These are phyloP conservation scores for Colletotrichum simmondsii DNA, from an alignment of 2,329 filamentous ascomycete species.

Conservation along the genomic window DNA sequence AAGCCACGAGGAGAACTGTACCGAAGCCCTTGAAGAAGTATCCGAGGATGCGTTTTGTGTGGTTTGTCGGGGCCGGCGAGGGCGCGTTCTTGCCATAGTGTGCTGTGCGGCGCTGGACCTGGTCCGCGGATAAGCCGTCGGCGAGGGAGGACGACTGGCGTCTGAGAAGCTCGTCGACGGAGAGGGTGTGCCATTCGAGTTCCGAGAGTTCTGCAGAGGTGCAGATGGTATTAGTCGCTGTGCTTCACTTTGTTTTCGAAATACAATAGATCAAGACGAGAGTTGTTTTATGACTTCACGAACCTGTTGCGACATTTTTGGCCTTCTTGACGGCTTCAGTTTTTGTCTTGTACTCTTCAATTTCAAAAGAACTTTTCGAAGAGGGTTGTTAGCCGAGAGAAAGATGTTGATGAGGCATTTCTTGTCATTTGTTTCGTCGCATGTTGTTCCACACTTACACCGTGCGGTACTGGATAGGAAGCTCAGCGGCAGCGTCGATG, in stretches of 20 bases:
- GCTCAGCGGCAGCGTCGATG: conserved; percentile 52
- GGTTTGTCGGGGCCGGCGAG: conserved; percentile 71
- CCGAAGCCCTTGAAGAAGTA: conserved; percentile 87
- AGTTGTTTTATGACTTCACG: conserved; percentile 1
- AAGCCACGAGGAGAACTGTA: conserved; percentile 73
- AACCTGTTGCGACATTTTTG: conserved; percentile 58
- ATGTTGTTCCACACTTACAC: conserved; percentile 50
- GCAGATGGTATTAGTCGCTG: conserved; percentile 1
- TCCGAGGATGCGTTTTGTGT: conserved; percentile 66
- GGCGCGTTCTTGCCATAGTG: conserved; percentile 76
- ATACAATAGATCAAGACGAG: background rate
- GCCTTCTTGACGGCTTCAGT: conserved; percentile 50
- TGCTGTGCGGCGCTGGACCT: conserved; percentile 63
- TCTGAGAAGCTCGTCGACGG: conserved; percentile 66
- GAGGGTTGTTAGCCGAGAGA: conserved; percentile 46
- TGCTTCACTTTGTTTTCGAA: background rate
- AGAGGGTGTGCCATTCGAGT: conserved; percentile 75
- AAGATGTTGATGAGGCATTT: background rate
- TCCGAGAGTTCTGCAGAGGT: conserved; percentile 62
- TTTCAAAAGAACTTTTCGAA: conserved; percentile 53
- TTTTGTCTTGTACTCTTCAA: conserved; percentile 59
- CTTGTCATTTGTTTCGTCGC: background rate
- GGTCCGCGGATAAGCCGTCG: conserved; percentile 69
- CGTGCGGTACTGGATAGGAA: conserved; percentile 67
- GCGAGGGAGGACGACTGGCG: conserved; percentile 67